Base-by-base conservation (phyloP, 345 rosid genomes). In the Sapria himalayana region DNA sequence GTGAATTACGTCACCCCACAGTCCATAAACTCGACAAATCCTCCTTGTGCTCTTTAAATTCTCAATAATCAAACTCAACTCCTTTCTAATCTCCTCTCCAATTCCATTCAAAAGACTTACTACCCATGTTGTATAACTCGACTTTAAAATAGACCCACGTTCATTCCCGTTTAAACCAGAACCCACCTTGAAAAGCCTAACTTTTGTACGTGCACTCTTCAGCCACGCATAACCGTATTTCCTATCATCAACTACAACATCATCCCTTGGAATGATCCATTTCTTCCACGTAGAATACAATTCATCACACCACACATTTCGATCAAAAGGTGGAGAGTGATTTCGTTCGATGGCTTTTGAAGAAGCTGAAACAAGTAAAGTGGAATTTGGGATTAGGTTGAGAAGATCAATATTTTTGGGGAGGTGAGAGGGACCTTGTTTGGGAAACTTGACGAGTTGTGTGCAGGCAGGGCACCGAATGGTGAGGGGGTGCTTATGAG, bases 391-490 rank as follows among this genome's bases (percentile, higher is more conserved):
- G 50, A 0, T 39, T 19, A 31, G 37, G 31, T 85, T 61, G 49
- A 80, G 81, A 20, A 74, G 77, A 42, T 85, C 93, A 58, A 84
- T 76, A 64, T 84, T 84, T 55, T 73, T 84, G 48, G 92, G 92
- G 49, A 84, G 80, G 39, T 62, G 42, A 10, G 75, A 34, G 46
- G 92, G 84, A n/a, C 86, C 89, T 16, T 63, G 67, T n/a, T 61
- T 50, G 4, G 89, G 85, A 53, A 46, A 65, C 56, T 75, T 81
- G 72, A 81, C 82, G 53, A 86, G 75, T 15, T 73, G 89, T 14
- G 73, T 78, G 50, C 92, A 86, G 11, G 80, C 85, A 1, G 89
- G 97, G 50, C 94, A 86, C 22, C 92, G 85, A 55, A 81, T 66
- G 13, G 89, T 76, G 9, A 43, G 51, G 2, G 77, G 71, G 41